Conservation (phyloP, 257 asterid species). For the Gentiana macrophylla region DNA sequence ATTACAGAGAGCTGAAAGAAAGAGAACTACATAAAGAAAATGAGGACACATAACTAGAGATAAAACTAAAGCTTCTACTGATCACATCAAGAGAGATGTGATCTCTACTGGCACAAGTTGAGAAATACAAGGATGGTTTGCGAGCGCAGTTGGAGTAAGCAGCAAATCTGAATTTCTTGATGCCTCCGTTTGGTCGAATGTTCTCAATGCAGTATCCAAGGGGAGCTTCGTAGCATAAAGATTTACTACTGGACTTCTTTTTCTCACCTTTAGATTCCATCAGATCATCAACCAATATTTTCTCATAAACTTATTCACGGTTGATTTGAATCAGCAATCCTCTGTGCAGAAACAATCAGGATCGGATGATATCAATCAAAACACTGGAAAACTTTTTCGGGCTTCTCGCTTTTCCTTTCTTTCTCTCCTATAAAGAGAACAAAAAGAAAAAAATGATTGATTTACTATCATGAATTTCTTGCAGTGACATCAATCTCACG, state of each 20-base stretch:
- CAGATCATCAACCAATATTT: conserved; percentile 39
- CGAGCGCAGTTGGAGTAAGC: conserved; percentile 96
- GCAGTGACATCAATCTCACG: no score
- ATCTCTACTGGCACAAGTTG: conserved; percentile 11
- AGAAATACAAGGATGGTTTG: conserved; percentile 77
- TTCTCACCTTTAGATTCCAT: conserved; percentile 90
- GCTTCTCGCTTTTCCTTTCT: no score
- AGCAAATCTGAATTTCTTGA: conserved; percentile 89
- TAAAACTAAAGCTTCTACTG: conserved; percentile 32
- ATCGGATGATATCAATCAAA: no score
- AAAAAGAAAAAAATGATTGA: no score
- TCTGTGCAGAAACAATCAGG: no score
- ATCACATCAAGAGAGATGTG: conserved; percentile 30
- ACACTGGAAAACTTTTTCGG: no score
- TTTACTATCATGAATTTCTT: no score
- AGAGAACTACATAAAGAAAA: conserved; percentile 8
- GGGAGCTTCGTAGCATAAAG: conserved; percentile 74
- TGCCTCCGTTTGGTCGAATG: conserved; percentile 90
- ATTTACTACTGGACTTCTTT: conserved; percentile 22
- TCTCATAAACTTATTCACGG: no score
- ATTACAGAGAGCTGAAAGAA: conserved; percentile 5
- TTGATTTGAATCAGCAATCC: no score
- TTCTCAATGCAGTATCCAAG: conserved; percentile 82
- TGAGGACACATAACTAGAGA: conserved; percentile 32
- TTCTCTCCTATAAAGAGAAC: no score